Conservation (phyloP, 164 flowering plant genomes). For the Nymphaea thermarum region DNA sequence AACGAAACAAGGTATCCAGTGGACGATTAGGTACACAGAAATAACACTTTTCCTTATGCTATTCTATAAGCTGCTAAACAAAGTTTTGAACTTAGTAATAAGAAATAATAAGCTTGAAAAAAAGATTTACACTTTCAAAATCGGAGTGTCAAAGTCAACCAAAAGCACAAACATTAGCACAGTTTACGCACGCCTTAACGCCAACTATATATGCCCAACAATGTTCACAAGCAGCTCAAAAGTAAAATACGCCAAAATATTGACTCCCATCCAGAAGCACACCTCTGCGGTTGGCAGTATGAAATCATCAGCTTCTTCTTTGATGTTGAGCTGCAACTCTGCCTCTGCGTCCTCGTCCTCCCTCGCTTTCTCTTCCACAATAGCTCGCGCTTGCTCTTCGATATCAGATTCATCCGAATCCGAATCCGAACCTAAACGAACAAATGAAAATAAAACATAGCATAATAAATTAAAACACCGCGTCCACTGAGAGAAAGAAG, state of each 20-base stretch:
- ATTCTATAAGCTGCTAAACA: too few relatives aligned
- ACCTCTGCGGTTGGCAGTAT: constrained; percentile 80
- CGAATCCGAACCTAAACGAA: constrained; percentile 15
- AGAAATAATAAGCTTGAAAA: too few relatives aligned
- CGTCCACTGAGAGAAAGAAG: neutral
- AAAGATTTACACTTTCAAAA: too few relatives aligned
- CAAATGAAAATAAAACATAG: neutral
- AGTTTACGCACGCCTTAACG: neutral
- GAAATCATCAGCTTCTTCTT: constrained; percentile 74
- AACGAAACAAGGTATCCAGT: too few relatives aligned
- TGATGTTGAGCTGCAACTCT: constrained; percentile 64
- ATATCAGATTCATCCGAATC: constrained; percentile 42
- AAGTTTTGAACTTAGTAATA: too few relatives aligned
- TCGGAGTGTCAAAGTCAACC: neutral
- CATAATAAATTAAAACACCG: neutral
- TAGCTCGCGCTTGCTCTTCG: constrained; percentile 37
- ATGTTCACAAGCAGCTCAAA: neutral
- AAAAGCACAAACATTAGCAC: neutral
- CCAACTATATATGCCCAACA: too few relatives aligned
- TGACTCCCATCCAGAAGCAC: neutral
- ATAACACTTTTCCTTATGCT: too few relatives aligned
- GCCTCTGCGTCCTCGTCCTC: constrained; percentile 41
- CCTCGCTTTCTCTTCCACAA: constrained; percentile 37
- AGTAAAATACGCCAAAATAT: neutral
- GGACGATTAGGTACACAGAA: too few relatives aligned